Conservation (phyloP, 441 rosid species). For the Bruguiera hainesii region DNA sequence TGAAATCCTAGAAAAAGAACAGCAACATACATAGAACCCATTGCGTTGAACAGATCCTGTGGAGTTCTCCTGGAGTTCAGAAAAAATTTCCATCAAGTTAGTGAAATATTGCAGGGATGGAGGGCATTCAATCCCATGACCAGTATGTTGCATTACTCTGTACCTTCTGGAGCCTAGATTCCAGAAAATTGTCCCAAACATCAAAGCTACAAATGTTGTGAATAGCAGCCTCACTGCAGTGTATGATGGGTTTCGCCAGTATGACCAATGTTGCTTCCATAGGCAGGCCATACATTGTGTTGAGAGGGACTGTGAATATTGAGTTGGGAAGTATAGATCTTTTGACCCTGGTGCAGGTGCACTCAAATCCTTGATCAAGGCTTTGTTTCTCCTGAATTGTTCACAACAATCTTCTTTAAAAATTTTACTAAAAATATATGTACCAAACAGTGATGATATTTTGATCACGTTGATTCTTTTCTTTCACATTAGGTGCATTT, state of each 20-base stretch:
- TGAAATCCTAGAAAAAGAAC: constrained; percentile 63
- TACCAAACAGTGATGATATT: neutral
- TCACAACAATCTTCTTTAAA: neutral
- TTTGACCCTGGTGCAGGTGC: constrained; percentile 38
- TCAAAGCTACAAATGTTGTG: constrained; percentile 46
- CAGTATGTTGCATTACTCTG: neutral
- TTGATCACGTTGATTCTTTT: too few species aligned
- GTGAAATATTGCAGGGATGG: neutral
- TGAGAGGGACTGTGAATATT: constrained; percentile 41
- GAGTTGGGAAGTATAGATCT: constrained; percentile 46
- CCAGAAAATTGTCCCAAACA: constrained; percentile 69
- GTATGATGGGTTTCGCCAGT: constrained; percentile 60
- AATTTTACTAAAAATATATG: neutral
- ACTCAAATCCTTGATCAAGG: constrained; percentile 45
- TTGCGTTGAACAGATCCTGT: constrained; percentile 68
- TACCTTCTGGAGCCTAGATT: constrained; percentile 52
- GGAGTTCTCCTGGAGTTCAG: constrained; percentile 31
- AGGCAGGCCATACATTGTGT: constrained; percentile 58
- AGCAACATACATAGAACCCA: constrained; percentile 84
- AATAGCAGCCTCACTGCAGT: constrained; percentile 45
- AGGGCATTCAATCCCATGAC: neutral
- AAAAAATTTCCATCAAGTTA: neutral
- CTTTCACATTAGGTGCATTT: too few species aligned
- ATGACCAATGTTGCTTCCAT: constrained; percentile 60
- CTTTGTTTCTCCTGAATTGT: constrained; percentile 53